phyloP scores from a whole-genome alignment of 2,329 filamentous ascomycete species.

The Lecanosticta acicola region DNA sequence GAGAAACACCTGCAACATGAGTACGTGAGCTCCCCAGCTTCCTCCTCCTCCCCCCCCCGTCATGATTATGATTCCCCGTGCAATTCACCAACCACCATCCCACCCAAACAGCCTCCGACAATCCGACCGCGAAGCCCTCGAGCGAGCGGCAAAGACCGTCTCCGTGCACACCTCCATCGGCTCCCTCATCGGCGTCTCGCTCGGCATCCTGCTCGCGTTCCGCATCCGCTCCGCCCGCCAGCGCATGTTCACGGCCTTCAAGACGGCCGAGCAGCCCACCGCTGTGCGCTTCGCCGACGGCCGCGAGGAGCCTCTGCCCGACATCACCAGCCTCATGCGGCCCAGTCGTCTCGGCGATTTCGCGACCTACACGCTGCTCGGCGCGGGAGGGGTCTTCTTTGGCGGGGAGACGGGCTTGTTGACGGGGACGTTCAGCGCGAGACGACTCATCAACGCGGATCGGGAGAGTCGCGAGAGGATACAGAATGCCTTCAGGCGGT shows the following conservation, averaged over 20 bases:
- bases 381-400: constrained; percentile 56
- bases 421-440: constrained; percentile 51
- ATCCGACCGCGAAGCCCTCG: constrained; percentile 54
- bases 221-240: constrained; percentile 52
- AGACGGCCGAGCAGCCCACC: constrained; percentile 56
- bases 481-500: constrained; percentile 57
- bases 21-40: constrained; percentile 28
- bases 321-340: constrained; percentile 53
- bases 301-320: constrained; percentile 55
- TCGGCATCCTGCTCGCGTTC: constrained; percentile 55
- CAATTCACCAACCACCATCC: too few relatives aligned
- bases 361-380: constrained; percentile 59
- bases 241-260: constrained; percentile 58
- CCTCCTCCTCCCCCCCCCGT: too few relatives aligned
- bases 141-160: constrained; percentile 51
- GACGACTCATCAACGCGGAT: constrained; percentile 49
- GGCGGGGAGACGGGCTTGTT: constrained; percentile 60
- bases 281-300: constrained; percentile 59
- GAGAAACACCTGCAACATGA: constrained; percentile 56
- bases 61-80: too few relatives aligned
- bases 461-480: constrained; percentile 52
- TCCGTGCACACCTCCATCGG: constrained; percentile 53
- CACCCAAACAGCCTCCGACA: constrained; percentile 44
- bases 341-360: constrained; percentile 56
- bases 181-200: constrained; percentile 54